Base-by-base conservation (phyloP, 208 protist species). In the Leishmania arabica region DNA sequence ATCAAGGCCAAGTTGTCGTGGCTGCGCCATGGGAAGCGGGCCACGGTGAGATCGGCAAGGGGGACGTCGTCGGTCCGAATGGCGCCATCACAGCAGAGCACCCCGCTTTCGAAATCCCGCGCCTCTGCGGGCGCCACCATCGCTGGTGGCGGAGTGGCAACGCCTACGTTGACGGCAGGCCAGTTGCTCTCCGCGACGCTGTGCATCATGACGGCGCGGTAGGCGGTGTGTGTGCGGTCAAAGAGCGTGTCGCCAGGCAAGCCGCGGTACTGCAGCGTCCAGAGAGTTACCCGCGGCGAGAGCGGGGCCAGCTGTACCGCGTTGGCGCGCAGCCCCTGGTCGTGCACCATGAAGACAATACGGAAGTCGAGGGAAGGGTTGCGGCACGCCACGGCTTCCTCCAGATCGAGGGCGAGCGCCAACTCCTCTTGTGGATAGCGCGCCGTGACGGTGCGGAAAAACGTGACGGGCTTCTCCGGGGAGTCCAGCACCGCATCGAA, bases 1-100 rank as follows among this genome's bases (percentile, higher is more conserved):
- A 96, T 95, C n/a, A 95, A 81, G n/a, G 89, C 85, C 47, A 95
- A 64, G 79, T 94, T 95, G 81, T 92, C 81, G 75, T 95, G 91
- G 31, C 79, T 75, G 40, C 87, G 86, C 90, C 86, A 96, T 17
- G 87, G 90, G 62, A 95, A 96, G 15, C 54, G 80, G 34, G 69
- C 82, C 5, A n/a, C 80, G 42, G 84, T 92, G 37, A 93, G 83
- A 42, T 86, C 79, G 15, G 72, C 70, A 42, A 93, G 75, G 1
- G 82, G 40, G n/a, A 93, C 75, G 37, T 75, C 75, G 27, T 54
- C 70, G 1, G 45, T 54, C 34, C 81, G 83, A 13, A 42, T 37
- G 4, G 21, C 31, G 0, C 64, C 31, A 51, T 84, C 81, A n/a
- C 74, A 58, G 8, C 70, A 21, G 66, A 90, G 68, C 1, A 86